Percentiles rank a stretch among this genome's conserved stretches.
These are phyloP conservation scores for Serpula lacrymans DNA, from an alignment of 768 basidiomycete species.

Conservation along the genomic window DNA sequence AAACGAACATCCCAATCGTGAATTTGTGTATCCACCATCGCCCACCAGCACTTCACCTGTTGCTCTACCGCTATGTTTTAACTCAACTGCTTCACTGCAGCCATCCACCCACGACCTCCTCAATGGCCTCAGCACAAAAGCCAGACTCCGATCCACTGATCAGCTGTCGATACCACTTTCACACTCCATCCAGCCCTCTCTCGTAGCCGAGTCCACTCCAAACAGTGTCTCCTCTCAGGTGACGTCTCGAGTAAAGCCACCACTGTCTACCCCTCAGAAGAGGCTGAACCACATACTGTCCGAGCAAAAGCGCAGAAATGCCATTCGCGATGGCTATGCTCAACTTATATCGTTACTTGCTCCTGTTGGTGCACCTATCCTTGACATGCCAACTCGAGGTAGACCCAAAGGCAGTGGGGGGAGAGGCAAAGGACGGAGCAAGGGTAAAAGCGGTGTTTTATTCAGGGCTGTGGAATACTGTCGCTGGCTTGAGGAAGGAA, in stretches of 20 bases:
- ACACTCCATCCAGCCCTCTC: too few species aligned
- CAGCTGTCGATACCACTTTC: too few species aligned
- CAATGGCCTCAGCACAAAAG: too few species aligned
- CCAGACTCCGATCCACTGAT: too few species aligned
- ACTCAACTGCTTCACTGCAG: too few species aligned
- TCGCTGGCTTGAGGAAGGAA: conserved; percentile 81
- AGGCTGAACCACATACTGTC: conserved; percentile 92
- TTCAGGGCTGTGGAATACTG: conserved; percentile 86
- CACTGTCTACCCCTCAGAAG: conserved; percentile 82
- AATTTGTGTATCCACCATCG: conserved; percentile 1
- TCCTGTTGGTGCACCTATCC: conserved; percentile 68
- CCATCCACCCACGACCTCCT: conserved; percentile 17
- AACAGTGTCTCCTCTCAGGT: too few species aligned
- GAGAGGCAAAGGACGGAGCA: conserved; percentile 61
- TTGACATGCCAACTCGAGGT: conserved; percentile 74
- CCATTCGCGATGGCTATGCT: conserved; percentile 86
- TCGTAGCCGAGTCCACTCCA: too few species aligned
- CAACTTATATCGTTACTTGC: conserved; percentile 80
- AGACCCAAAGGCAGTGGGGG: conserved; percentile 76
- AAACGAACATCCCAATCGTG: conserved; percentile 3
- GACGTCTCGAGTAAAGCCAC: conserved; percentile 48
- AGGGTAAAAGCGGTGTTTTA: conserved; percentile 87
- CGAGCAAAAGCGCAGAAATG: conserved; percentile 90
- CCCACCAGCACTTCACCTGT: conserved; percentile 5
- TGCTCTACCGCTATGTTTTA: too few species aligned